These are phyloP conservation scores for Acephala macrosclerotiorum DNA, from an alignment of 2,329 filamentous ascomycete genomes.

Conservation along the genomic window DNA sequence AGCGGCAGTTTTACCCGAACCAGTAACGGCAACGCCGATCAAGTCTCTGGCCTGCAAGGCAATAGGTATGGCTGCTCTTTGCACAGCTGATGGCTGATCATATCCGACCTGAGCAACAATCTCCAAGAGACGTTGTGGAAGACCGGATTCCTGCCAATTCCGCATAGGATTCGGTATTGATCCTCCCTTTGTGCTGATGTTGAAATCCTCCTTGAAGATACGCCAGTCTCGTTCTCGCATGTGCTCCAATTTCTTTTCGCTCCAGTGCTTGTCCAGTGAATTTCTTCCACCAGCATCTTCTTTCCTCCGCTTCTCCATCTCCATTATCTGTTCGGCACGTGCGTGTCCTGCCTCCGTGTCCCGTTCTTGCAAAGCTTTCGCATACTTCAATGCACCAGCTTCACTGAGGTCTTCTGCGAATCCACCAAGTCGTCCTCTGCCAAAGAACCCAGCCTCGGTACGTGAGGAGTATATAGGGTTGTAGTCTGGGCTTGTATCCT, in stretches of 20 bases:
- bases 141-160: constrained; percentile 83
- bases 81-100: constrained; percentile 88
- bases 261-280: constrained; percentile 92
- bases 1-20: constrained; percentile 97
- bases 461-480: constrained; percentile 80
- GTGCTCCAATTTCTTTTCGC: constrained; percentile 87
- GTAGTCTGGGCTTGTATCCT: constrained; percentile 87
- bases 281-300: constrained; percentile 75
- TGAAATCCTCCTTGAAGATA: constrained; percentile 99
- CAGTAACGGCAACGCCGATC: constrained; percentile 97
- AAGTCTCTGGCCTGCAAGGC: constrained; percentile 91
- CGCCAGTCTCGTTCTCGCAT: constrained; percentile 99
- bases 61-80: constrained; percentile 94
- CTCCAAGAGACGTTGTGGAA: constrained; percentile 80
- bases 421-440: constrained; percentile 71
- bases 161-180: constrained; percentile 96
- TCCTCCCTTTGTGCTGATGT: constrained; percentile 93
- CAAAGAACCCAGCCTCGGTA: constrained; percentile 73
- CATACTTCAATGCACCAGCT: constrained; percentile 61
- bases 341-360: constrained; percentile 79
- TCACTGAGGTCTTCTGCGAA: constrained; percentile 67
- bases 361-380: constrained; percentile 74
- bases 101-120: constrained; percentile 89
- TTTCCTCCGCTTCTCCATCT: constrained; percentile 81
- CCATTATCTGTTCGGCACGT: constrained; percentile 80